phyloP scores from a whole-genome alignment of 768 basidiomycete species.

The Psilocybe sp. region DNA sequence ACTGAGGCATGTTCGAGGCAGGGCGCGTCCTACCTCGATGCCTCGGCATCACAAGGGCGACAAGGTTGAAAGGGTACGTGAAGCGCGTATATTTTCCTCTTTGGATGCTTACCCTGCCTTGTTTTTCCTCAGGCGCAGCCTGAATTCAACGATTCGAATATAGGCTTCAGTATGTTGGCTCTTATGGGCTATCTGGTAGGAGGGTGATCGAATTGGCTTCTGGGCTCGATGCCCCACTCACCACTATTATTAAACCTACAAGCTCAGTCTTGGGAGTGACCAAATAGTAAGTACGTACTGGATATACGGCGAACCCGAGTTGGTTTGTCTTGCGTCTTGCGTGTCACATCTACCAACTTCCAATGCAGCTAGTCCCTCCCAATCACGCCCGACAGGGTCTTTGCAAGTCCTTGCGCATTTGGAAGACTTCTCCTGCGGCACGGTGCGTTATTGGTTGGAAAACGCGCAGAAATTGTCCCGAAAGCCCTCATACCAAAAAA shows the following conservation, averaged over 20 bases:
- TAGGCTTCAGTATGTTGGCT: conserved; percentile 86
- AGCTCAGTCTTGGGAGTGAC: conserved; percentile 79
- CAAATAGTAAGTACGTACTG: conserved; percentile 20
- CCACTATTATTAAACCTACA: conserved; percentile 87
- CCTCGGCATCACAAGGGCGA: conserved; percentile 78
- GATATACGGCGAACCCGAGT: too few relatives aligned
- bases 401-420: too few relatives aligned
- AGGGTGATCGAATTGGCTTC: conserved; percentile 74
- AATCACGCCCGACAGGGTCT: too few relatives aligned
- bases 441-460: too few relatives aligned
- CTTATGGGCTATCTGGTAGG: conserved; percentile 93
- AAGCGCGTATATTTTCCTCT: neutral
- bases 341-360: too few relatives aligned
- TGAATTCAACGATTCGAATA: conserved; percentile 73
- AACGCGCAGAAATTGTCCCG: too few relatives aligned
- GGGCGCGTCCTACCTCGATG: conserved; percentile 18
- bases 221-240: conserved; percentile 74
- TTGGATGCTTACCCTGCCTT: neutral
- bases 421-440: too few relatives aligned
- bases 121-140: conserved; percentile 58
- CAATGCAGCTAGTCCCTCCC: too few relatives aligned
- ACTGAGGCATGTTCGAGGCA: conserved; percentile 31
- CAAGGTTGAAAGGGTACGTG: conserved; percentile 73
- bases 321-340: too few relatives aligned
- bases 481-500: too few relatives aligned